Percentiles rank a stretch among this genome's conserved stretches.
These are phyloP conservation scores for Vitis hybrid DNA, from an alignment of 177 flowering plant genomes.

Conservation along the genomic window DNA sequence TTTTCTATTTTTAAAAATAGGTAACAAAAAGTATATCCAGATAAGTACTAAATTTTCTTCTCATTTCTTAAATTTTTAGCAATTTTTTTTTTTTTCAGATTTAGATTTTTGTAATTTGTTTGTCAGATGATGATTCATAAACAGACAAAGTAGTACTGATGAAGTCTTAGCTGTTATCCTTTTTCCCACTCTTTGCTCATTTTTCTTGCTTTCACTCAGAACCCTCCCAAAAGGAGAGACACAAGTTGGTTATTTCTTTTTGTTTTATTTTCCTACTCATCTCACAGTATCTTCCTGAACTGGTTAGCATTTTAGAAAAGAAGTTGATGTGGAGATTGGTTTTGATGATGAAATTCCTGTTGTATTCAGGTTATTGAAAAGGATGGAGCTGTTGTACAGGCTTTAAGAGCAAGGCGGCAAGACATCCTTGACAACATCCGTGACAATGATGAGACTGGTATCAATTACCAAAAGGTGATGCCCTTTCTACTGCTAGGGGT, in stretches of 20 bases:
- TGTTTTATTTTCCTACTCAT: not conserved
- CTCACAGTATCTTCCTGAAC: not conserved
- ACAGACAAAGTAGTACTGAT: too few relatives aligned
- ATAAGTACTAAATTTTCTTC: too few relatives aligned
- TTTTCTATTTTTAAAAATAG: too few relatives aligned
- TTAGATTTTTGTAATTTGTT: too few relatives aligned
- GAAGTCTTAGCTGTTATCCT: too few relatives aligned
- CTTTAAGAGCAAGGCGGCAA: conserved; percentile 72
- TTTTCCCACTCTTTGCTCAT: too few relatives aligned
- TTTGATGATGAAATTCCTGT: not conserved
- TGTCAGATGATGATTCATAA: too few relatives aligned
- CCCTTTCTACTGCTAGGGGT: not conserved
- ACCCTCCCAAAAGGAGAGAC: too few relatives aligned
- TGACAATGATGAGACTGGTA: conserved; percentile 87
- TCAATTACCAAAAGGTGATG: conserved; percentile 65
- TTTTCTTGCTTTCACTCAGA: too few relatives aligned
- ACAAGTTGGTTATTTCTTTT: not conserved
- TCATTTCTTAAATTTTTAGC: too few relatives aligned
- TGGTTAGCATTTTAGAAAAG: not conserved
- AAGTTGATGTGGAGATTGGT: not conserved
- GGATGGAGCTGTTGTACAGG: conserved; percentile 65
- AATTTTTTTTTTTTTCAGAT: too few relatives aligned
- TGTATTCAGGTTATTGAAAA: conserved; percentile 50
- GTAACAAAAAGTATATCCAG: too few relatives aligned
- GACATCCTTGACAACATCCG: conserved; percentile 86